These are phyloP conservation scores for Bromus sterilis DNA, from an alignment of 176 grass and related monocot species.

Conservation along the genomic window DNA sequence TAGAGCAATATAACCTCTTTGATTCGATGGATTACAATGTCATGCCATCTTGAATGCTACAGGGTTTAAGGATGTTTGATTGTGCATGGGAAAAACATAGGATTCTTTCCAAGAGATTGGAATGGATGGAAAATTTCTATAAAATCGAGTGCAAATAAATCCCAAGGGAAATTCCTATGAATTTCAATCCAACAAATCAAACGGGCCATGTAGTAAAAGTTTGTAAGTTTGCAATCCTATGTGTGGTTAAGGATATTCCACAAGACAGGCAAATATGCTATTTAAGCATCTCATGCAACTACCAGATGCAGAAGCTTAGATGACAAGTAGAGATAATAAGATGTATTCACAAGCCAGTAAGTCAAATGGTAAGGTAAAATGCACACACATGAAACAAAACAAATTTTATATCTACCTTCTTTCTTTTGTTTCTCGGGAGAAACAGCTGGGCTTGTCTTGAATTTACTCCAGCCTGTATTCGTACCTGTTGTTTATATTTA, in stretches of 20 bases:
- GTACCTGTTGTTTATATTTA: background rate
- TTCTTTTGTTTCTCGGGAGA: slow-evolving; percentile 14
- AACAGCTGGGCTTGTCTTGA: slow-evolving; percentile 8
- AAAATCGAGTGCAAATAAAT: background rate
- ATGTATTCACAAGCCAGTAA: background rate
- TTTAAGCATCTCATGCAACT: background rate
- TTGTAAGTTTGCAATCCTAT: background rate
- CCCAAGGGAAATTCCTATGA: background rate
- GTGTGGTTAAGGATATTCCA: background rate
- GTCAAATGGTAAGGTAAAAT: background rate
- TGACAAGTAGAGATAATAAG: background rate
- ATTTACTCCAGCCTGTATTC: background rate
- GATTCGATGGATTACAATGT: background rate
- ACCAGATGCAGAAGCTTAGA: background rate
- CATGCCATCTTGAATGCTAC: background rate
- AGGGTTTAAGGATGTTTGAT: background rate
- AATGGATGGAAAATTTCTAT: background rate
- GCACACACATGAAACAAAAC: background rate
- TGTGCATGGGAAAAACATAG: background rate
- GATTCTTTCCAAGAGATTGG: background rate
- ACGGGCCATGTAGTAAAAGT: background rate
- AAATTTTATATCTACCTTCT: slow-evolving; percentile 19
- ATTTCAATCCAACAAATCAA: background rate
- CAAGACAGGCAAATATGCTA: background rate
- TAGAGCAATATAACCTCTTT: background rate